Conservation (phyloP, 768 basidiomycete genomes). For the Xanthoconium stramineum region DNA sequence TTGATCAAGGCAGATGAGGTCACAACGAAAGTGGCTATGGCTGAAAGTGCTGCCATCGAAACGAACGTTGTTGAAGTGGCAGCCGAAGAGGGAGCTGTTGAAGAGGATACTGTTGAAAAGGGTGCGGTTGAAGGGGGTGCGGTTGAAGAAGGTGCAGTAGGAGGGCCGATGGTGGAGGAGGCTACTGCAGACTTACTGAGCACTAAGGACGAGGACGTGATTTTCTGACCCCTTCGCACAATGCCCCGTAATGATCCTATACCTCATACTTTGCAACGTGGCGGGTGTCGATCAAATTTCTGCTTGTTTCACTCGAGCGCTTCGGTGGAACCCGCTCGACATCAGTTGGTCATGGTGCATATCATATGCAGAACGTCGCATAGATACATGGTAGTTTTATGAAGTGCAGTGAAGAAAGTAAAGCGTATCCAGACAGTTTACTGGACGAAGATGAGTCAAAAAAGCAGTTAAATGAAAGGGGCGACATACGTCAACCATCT, state of each 20-base stretch:
- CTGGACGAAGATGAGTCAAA: constrained; percentile 18
- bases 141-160: constrained; percentile 8
- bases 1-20: background rate
- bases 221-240: constrained; percentile 57
- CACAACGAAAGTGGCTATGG: background rate
- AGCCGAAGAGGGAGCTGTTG: background rate
- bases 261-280: constrained; percentile 8
- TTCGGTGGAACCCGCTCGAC: background rate
- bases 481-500: constrained; percentile 74
- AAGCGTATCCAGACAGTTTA: constrained; percentile 19
- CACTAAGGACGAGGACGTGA: constrained; percentile 89
- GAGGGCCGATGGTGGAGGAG: constrained; percentile 26
- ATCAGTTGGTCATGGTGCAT: constrained; percentile 46
- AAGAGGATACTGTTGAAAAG: constrained; percentile 6
- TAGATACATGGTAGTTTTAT: constrained; percentile 70
- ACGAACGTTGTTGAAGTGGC: no score
- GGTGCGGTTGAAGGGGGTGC: constrained; percentile 32
- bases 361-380: constrained; percentile 49
- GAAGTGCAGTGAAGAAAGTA: constrained; percentile 18
- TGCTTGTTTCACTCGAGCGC: constrained; percentile 8
- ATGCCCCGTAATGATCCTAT: constrained; percentile 3
- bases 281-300: constrained; percentile 1
- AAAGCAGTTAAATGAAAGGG: constrained; percentile 6
- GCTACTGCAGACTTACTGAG: constrained; percentile 64
- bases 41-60: no score